Base-by-base conservation (phyloP, 108 stramenopile genomes). In the Ochromonas danica region DNA sequence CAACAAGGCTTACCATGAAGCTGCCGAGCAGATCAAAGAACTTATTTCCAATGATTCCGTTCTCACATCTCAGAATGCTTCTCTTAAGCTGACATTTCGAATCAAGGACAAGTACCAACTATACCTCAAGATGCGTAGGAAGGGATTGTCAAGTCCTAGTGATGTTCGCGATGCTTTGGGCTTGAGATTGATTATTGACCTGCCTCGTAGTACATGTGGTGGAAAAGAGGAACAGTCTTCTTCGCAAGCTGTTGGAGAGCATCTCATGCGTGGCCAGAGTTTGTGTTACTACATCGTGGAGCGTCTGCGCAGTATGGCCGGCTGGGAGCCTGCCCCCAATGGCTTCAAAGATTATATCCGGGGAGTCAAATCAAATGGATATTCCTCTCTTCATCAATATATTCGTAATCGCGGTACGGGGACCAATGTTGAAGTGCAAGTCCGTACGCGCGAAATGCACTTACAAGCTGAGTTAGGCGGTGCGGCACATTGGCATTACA, bases 271-370 rank as follows among this genome's bases (percentile, higher is more conserved):
- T 28, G 67, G 80, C n/a, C 91, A 91, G 1, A 91, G 91, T 92
- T 86, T 95, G 1, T 97, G 96, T 82, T 97, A 96, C 78, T 95
- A 94, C 85, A 93, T 96, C 1, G 77, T 95, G 40, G 94, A 91
- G 17, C 70, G 93, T 43, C 91, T 97, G 1, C 96, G 95, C 63
- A 91, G 94, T 62, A 84, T 94, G 42, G 88, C 92, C 1, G 92
- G 91, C 42, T 94, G 92, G 83, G 91, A 93, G 71, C 91, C 93
- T 0, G 90, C 95, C 38, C 93, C 91, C 1, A 94, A 93, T 39
- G 87, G 88, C 42, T 93, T 93, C 28, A 94, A 97, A 74, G 96
- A 97, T 81, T 97, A 95, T 83, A 95, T 97, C 61, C 91, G 90
- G 25, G 91, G 93, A 57, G 94, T 94, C 39, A 95, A 95, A 79